A percentile compares a stretch with the other conserved stretches of the same genome.
Evolutionary conservation across 306 rosid species (phyloP).

Genomic region (Castanospermum australe): DNA sequence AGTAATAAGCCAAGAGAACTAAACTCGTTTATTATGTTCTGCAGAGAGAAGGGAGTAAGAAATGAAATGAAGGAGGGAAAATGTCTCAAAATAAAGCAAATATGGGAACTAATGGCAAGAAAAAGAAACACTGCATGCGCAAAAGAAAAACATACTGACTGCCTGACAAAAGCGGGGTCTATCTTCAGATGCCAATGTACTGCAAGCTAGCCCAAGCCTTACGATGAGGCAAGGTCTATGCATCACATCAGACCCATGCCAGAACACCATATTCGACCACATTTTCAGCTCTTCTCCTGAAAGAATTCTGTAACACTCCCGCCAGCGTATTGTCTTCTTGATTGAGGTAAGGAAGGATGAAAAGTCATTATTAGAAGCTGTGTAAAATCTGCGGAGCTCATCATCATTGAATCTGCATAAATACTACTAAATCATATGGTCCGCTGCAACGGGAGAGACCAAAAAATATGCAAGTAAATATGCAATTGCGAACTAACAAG

Average conservation of each 20-base stretch:
- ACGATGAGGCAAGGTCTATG: conserved; percentile 73
- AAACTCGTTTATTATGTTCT: not conserved
- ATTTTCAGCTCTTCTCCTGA: conserved; percentile 61
- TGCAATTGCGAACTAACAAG: conserved; percentile 22
- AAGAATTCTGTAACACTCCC: conserved; percentile 71
- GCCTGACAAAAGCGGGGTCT: conserved; percentile 85
- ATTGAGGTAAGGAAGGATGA: conserved; percentile 62
- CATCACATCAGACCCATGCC: conserved; percentile 78
- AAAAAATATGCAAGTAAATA: conserved; percentile 21
- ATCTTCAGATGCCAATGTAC: conserved; percentile 54
- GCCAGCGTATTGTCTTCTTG: conserved; percentile 78
- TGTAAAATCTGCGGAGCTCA: conserved; percentile 64
- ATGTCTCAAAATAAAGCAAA: not conserved
- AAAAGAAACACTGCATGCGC: conserved; percentile 22
- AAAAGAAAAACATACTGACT: conserved; percentile 61
- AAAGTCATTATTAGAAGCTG: conserved; percentile 66
- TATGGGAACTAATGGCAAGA: not conserved
- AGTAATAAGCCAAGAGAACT: not conserved
- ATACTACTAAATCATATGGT: conserved; percentile 53
- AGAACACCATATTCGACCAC: conserved; percentile 70
- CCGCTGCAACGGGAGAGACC: conserved; percentile 38
- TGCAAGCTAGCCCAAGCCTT: conserved; percentile 71
- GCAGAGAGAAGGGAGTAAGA: not conserved
- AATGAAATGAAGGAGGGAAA: not conserved
- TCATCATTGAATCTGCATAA: conserved; percentile 70